These are phyloP conservation scores for Cytospora leucostoma DNA, from an alignment of 2,329 filamentous ascomycete species.

Conservation along the genomic window DNA sequence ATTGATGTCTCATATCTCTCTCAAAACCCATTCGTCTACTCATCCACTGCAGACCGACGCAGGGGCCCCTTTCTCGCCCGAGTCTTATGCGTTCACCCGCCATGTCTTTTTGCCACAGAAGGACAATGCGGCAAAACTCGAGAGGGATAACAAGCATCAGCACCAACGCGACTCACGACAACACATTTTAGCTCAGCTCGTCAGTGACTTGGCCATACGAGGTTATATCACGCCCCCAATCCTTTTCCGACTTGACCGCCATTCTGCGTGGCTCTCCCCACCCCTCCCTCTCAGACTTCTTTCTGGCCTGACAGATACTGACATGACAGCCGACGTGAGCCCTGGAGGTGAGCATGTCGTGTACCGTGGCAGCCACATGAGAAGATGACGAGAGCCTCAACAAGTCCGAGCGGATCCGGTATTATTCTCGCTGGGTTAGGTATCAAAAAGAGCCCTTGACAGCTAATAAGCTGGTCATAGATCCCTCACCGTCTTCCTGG, in stretches of 20 bases:
- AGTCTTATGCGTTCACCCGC: constrained; percentile 11
- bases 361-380: constrained; percentile 14
- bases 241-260: constrained; percentile 19
- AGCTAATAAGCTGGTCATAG: background rate
- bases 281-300: background rate
- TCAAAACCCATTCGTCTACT: background rate
- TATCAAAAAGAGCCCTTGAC: constrained; percentile 9
- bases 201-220: constrained; percentile 3
- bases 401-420: background rate
- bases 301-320: background rate
- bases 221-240: constrained; percentile 11
- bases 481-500: constrained; percentile 19
- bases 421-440: constrained; percentile 23
- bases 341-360: constrained; percentile 19
- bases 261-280: constrained; percentile 9
- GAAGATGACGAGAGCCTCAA: constrained; percentile 25
- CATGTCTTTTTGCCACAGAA: background rate
- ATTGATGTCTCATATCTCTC: constrained; percentile 13
- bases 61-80: constrained; percentile 1
- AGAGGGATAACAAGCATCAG: background rate
- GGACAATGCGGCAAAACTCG: constrained; percentile 14
- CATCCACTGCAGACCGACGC: background rate
- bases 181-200: constrained; percentile 8
- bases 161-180: constrained; percentile 7
- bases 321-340: constrained; percentile 8